Percentiles rank a stretch among this genome's conserved stretches.
phyloP scores from a whole-genome alignment of 1,284 basidiomycete genomes.

The Exsudoporus floridanus region DNA sequence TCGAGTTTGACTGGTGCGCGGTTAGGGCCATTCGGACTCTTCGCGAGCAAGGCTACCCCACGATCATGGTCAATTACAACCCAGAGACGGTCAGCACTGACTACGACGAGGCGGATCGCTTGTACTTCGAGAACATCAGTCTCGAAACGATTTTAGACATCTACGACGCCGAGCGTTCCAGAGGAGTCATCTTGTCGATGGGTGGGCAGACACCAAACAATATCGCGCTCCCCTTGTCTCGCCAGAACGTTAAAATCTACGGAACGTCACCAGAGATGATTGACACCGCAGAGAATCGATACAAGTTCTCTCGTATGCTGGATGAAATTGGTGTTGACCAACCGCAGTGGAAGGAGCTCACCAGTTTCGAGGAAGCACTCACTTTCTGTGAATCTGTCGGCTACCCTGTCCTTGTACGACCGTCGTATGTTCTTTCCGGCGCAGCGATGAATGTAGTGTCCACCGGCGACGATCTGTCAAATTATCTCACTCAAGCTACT shows the following conservation, averaged over 20 bases:
- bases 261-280: constrained; percentile 99
- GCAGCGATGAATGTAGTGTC: constrained; percentile 99
- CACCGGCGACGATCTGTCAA: constrained; percentile 85
- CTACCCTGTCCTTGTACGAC: constrained; percentile 94
- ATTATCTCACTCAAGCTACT: constrained; percentile 93
- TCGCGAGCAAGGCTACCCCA: constrained; percentile 91
- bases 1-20: constrained; percentile 99
- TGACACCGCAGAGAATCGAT: constrained; percentile 97
- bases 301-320: constrained; percentile 98
- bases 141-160: constrained; percentile 97
- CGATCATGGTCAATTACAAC: constrained; percentile 99
- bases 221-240: constrained; percentile 90
- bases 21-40: constrained; percentile 96
- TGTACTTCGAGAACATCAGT: constrained; percentile 99
- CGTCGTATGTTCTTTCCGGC: constrained; percentile 97
- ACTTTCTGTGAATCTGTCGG: constrained; percentile 88
- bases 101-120: constrained; percentile 96
- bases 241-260: constrained; percentile 97
- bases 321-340: constrained; percentile 99
- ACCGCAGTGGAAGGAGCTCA: constrained; percentile 95
- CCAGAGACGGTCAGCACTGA: constrained; percentile 99
- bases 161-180: constrained; percentile 88
- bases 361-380: constrained; percentile 86
- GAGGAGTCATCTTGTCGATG: constrained; percentile 96
- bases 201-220: constrained; percentile 99